Evolutionary conservation across 2,329 filamentous ascomycete genomes (phyloP), one percentile per base, ranked within the genome.

Genomic region (Orbilia oligospora): DNA sequence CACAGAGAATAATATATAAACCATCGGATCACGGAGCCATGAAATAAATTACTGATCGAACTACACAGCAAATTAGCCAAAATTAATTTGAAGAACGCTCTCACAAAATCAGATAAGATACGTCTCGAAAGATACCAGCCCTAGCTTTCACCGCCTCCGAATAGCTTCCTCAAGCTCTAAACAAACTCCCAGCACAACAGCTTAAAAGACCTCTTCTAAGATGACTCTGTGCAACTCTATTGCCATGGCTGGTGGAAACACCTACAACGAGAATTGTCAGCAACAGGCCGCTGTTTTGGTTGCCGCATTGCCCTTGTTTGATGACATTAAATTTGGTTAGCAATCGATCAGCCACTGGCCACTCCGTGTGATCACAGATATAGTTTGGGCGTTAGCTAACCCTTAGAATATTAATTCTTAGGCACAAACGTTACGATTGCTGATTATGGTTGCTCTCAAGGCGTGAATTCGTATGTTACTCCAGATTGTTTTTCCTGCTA

Each of bases 361-460:
- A 10, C n/a, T 2, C 36, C 36, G 9, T 14, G 10, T 38, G 12
- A 10, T n/a, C n/a, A n/a, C 9, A 38, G 36, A 4, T 38, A 2
- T 14, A 46, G n/a, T 46, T n/a, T 46, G 3, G 12, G 9, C 41
- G 3, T n/a, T n/a, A 46, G 14, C 41, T 46, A 46, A 46, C 1
- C 5, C 2, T n/a, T 46, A 14, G n/a, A 46, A 41, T 6, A 3
- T 6, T 30, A 3, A 30, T 61, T 20, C 8, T 10, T 38, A 61
- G 55, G 30, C 12, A 18, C 55, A 9, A 38, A 61, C 16, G 20
- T 61, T 41, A 41, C 30, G 16, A 61, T 61, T 16, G 55, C n/a
- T 12, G 55, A 61, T 27, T 61, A 61, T 61, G 55, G 55, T 30
- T 61, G 55, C 33, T 61, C 55, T 2, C 55, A 61, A 20, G 33